Evolutionary conservation across 2,329 filamentous ascomycete genomes (phyloP), one percentile per base, ranked within the genome.

Genomic region (Trichophyton schoenleinii): DNA sequence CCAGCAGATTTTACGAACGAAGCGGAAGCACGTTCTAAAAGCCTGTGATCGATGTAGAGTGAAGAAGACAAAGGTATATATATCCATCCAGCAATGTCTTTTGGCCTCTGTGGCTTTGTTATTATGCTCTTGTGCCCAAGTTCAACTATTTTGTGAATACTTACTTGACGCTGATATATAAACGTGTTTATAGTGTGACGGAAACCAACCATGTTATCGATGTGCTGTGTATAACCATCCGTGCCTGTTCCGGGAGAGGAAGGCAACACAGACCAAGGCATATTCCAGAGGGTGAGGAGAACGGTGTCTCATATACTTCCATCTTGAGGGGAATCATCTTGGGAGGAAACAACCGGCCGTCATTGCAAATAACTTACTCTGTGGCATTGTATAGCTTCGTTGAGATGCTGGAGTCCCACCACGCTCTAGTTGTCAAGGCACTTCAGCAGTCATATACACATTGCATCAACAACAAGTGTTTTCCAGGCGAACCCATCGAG

Each of bases 21-120:
- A 76, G 64, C 70, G 74, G 48, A 77, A 77, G 64, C 74, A 77
- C 69, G 74, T 77, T 34, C 64, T 76, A 15, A 77, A 76, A 61
- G 74, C 74, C 4, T 77, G 74, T 63, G 74, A 77, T 68, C 73
- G 74, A n/a, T 77, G 74, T 65, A 72, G 74, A 60, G 73, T 77
- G 52, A 77, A 77, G 64, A 77, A 77, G 66, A 76, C 74, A 61
- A 77, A 77, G 70, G 74, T 76, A 62, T 59, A 62, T 63, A 62
- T 66, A 69, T 13, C 9, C 34, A 13, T 13, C 11, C 34, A 13
- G 34, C 41, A 44, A 18, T 44, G 11, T 6, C 15, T n/a, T n/a
- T 20, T 44, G 15, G n/a, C 41, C 5, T 20, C 8, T 6, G 5
- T n/a, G 15, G 15, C 41, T 44, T 44, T 44, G 15, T 20, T 63